Percentiles rank a stretch among this genome's conserved stretches.
phyloP scores from a whole-genome alignment of 805 yeast genomes.

The Aciculoconidium aculeatum region DNA sequence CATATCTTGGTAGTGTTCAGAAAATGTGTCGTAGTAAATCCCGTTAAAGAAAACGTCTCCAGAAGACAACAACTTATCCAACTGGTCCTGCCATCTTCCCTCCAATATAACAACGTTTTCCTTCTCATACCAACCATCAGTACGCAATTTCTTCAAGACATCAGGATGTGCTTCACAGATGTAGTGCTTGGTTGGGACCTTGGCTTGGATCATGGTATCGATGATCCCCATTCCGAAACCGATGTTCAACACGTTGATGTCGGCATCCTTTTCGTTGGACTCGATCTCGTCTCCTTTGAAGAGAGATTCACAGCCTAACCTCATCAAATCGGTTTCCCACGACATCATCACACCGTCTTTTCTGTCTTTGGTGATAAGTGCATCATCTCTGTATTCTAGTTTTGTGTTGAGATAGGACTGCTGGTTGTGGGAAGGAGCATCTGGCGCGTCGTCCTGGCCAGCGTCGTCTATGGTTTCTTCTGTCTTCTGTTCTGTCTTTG shows the following conservation, averaged over 20 bases:
- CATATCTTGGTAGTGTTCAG: conserved; percentile 89
- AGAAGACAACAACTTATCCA: conserved; percentile 56
- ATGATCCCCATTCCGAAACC: conserved; percentile 98
- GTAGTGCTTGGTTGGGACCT: conserved; percentile 64
- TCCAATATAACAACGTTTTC: conserved; percentile 66
- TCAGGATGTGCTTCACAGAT: conserved; percentile 95
- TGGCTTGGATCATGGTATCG: conserved; percentile 57
- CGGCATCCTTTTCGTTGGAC: conserved; percentile 29
- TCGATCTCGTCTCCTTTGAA: conserved; percentile 38
- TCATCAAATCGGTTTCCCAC: conserved; percentile 87
- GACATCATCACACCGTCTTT: conserved; percentile 97
- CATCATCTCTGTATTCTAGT: conserved; percentile 60
- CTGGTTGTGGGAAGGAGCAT: conserved; percentile 60
- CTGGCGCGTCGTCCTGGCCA: conserved; percentile 9
- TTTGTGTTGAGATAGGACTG: conserved; percentile 58
- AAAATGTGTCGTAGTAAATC: conserved; percentile 87
- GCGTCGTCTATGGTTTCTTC: conserved; percentile 4
- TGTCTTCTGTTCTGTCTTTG: conserved; percentile 12
- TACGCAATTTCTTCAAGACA: conserved; percentile 60
- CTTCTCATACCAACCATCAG: conserved; percentile 80
- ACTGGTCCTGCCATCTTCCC: conserved; percentile 90
- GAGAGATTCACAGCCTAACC: conserved; percentile 70
- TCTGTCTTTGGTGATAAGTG: conserved; percentile 65
- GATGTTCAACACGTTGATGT: conserved; percentile 61
- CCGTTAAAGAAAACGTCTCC: conserved; percentile 79